These are phyloP conservation scores for Arthrinium puccinioides DNA, from an alignment of 2,329 filamentous ascomycete species.

Conservation along the genomic window DNA sequence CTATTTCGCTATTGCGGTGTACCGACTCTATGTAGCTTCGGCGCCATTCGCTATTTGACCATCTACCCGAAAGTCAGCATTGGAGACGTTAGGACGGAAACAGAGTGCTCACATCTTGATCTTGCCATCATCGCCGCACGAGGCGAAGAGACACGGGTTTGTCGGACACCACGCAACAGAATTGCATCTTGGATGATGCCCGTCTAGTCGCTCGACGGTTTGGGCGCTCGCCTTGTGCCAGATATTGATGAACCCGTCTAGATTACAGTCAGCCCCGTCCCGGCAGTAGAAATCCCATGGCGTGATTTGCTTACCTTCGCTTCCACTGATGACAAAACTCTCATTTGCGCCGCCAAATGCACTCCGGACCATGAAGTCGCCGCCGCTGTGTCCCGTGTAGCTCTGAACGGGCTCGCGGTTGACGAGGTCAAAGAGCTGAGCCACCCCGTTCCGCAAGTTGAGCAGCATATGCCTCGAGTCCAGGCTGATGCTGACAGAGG, in stretches of 20 bases:
- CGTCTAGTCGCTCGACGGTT: conserved; percentile 68
- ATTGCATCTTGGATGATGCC: conserved; percentile 74
- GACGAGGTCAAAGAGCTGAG: conserved; percentile 71
- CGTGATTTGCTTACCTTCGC: conserved; percentile 64
- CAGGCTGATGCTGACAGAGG: conserved; percentile 71
- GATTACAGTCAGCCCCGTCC: neutral
- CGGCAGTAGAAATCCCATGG: neutral
- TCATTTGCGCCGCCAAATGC: conserved; percentile 85
- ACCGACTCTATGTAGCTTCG: conserved; percentile 10
- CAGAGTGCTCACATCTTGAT: conserved; percentile 69
- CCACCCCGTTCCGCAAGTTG: conserved; percentile 70
- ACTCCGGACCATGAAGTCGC: conserved; percentile 72
- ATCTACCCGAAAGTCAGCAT: conserved; percentile 18
- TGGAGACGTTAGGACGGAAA: neutral
- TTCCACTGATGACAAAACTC: conserved; percentile 86
- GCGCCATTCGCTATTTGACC: conserved; percentile 29
- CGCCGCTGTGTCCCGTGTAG: conserved; percentile 70
- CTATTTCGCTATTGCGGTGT: conserved; percentile 7
- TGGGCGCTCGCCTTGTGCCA: conserved; percentile 83
- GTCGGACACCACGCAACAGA: conserved; percentile 82
- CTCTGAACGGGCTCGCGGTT: conserved; percentile 64
- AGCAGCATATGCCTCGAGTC: conserved; percentile 79
- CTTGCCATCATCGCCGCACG: conserved; percentile 78
- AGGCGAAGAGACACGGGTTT: conserved; percentile 79
- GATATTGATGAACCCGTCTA: conserved; percentile 67